A percentile compares a stretch with the other conserved stretches of the same genome.
These are phyloP conservation scores for Nothomitra cinnamomea DNA, from an alignment of 2,329 filamentous ascomycete species.

Conservation along the genomic window DNA sequence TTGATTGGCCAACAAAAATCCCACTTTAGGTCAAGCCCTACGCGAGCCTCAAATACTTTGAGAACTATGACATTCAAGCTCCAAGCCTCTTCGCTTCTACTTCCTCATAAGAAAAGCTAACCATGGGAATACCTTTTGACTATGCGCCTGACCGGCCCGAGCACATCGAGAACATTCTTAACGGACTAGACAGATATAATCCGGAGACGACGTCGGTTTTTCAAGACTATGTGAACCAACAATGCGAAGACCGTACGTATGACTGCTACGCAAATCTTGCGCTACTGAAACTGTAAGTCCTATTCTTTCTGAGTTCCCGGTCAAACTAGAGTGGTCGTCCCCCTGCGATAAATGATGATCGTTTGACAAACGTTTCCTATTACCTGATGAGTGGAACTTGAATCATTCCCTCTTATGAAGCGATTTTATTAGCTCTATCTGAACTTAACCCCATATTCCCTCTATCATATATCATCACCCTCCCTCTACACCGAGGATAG, in stretches of 20 bases:
- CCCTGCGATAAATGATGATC: conserved; percentile 47
- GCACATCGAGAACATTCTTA: conserved; percentile 84
- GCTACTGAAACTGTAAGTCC: conserved; percentile 83
- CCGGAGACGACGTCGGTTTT: conserved; percentile 87
- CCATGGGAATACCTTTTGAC: conserved; percentile 40
- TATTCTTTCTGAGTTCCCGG: conserved; percentile 6
- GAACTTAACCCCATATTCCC: conserved; percentile 25
- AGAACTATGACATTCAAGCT: neutral
- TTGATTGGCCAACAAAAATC: neutral
- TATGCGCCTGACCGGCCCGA: conserved; percentile 83
- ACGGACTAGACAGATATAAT: conserved; percentile 96
- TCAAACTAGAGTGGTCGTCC: neutral
- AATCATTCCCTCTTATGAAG: conserved; percentile 48
- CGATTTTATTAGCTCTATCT: conserved; percentile 59
- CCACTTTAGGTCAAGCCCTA: neutral
- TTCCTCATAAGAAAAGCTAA: neutral
- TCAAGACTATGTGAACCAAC: conserved; percentile 84
- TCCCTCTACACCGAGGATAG: neutral
- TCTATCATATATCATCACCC: neutral
- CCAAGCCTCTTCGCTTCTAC: neutral
- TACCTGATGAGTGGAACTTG: conserved; percentile 59
- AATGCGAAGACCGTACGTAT: conserved; percentile 88
- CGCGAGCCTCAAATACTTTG: neutral
- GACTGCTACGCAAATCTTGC: conserved; percentile 96
- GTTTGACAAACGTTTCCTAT: conserved; percentile 87